phyloP scores from a whole-genome alignment of 2,329 filamentous ascomycete species.

The Fusarium sulawesiense region DNA sequence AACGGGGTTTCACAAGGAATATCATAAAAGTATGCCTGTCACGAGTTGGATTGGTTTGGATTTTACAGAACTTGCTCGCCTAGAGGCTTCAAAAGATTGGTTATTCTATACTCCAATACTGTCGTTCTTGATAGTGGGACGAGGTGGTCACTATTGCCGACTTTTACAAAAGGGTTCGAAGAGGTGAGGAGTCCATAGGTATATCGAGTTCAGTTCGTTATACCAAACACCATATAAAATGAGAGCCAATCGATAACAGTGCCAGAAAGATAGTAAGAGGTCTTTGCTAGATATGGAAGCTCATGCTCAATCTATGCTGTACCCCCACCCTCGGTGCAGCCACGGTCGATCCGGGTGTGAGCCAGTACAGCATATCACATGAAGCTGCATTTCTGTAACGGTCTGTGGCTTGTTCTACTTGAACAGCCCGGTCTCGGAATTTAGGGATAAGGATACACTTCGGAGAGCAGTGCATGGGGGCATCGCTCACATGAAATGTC shows the following conservation, averaged over 20 bases:
- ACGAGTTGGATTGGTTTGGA: background rate
- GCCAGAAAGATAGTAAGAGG: background rate
- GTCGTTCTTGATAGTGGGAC: background rate
- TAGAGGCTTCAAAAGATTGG: background rate
- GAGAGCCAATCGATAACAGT: background rate
- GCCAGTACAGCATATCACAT: constrained; percentile 27
- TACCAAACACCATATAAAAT: background rate
- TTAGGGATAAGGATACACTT: background rate
- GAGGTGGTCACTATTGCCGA: background rate
- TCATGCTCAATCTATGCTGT: constrained; percentile 16
- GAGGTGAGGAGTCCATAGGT: too few species aligned
- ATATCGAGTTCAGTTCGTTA: background rate
- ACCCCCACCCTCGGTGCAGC: constrained; percentile 37
- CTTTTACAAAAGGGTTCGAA: background rate
- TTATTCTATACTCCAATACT: background rate
- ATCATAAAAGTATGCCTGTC: background rate
- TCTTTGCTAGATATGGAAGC: constrained; percentile 1
- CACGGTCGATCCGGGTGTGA: constrained; percentile 31
- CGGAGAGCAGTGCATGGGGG: background rate
- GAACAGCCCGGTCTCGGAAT: background rate
- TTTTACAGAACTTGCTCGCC: background rate
- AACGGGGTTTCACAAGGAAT: background rate
- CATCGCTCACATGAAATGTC: background rate
- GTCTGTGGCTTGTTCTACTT: background rate
- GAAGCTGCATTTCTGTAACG: constrained; percentile 12